phyloP scores from a whole-genome alignment of 2,329 filamentous ascomycete genomes.

The Colletotrichum sp. region DNA sequence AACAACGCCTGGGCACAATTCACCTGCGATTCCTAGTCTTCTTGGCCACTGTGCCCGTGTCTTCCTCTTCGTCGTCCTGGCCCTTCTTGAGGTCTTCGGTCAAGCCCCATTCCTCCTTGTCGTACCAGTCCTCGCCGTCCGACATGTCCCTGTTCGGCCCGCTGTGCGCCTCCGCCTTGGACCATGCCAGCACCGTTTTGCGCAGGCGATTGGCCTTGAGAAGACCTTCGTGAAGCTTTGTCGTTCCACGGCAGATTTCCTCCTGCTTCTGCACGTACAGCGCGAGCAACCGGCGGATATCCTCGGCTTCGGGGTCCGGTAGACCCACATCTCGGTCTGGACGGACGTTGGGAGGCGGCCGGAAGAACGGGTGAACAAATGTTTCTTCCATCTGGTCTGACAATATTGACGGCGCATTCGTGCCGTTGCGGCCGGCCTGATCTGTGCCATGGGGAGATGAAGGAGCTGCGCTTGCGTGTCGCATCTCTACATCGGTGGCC shows the following conservation, averaged over 20 bases:
- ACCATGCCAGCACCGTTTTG: constrained; percentile 74
- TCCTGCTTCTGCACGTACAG: constrained; percentile 87
- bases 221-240: constrained; percentile 72
- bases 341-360: constrained; percentile 64
- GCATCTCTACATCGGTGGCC: constrained; percentile 11
- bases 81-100: constrained; percentile 80
- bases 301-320: constrained; percentile 76
- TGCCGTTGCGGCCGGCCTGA: background rate
- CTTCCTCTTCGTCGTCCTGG: constrained; percentile 82
- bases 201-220: constrained; percentile 75
- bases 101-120: constrained; percentile 79
- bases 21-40: constrained; percentile 64
- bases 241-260: constrained; percentile 76
- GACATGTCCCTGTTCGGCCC: constrained; percentile 75
- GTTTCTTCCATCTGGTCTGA: constrained; percentile 42
- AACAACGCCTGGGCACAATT: constrained; percentile 1
- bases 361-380: constrained; percentile 78
- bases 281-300: constrained; percentile 75
- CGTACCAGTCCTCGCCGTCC: constrained; percentile 90
- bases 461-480: background rate
- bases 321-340: constrained; percentile 76
- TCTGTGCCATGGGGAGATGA: background rate
- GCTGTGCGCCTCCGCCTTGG: constrained; percentile 78
- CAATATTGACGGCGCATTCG: constrained; percentile 9
- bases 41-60: constrained; percentile 61